phyloP scores from a whole-genome alignment of 75 land plant genomes.

The Isoetes taiwanensis region DNA sequence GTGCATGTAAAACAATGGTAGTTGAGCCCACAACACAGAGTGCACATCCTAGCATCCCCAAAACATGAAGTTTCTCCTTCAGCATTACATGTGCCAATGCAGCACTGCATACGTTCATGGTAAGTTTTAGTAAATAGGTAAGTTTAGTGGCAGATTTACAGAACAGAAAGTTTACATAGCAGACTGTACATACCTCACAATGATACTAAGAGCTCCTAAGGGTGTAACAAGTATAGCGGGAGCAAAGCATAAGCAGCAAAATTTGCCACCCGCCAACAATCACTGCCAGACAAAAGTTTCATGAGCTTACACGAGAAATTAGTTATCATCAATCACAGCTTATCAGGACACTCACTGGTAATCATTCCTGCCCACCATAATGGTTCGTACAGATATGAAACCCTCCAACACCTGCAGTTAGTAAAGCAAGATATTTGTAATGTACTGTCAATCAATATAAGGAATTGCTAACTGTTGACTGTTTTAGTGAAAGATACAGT shows the following conservation, averaged over 20 bases:
- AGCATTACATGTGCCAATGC: conserved; percentile 31
- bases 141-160: too few species aligned
- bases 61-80: conserved; percentile 24
- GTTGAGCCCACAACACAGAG: conserved; percentile 25
- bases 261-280: background rate
- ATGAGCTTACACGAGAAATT: background rate
- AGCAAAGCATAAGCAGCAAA: conserved; percentile 26
- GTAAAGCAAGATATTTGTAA: too few species aligned
- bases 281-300: background rate
- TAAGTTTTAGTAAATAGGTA: too few species aligned
- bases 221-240: conserved; percentile 76
- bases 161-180: too few species aligned
- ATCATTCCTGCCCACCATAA: conserved; percentile 90
- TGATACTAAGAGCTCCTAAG: conserved; percentile 71
- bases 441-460: too few species aligned
- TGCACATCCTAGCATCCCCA: conserved; percentile 34
- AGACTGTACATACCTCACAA: conserved; percentile 40
- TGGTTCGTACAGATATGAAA: conserved; percentile 58
- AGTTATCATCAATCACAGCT: background rate
- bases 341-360: conserved; percentile 34
- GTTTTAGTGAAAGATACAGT: too few species aligned
- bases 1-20: conserved; percentile 33
- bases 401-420: conserved; percentile 68
- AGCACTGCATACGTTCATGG: conserved; percentile 31
- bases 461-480: too few species aligned